Conservation (phyloP, 2,329 filamentous ascomycete species). For the Curvularia spicifera region DNA sequence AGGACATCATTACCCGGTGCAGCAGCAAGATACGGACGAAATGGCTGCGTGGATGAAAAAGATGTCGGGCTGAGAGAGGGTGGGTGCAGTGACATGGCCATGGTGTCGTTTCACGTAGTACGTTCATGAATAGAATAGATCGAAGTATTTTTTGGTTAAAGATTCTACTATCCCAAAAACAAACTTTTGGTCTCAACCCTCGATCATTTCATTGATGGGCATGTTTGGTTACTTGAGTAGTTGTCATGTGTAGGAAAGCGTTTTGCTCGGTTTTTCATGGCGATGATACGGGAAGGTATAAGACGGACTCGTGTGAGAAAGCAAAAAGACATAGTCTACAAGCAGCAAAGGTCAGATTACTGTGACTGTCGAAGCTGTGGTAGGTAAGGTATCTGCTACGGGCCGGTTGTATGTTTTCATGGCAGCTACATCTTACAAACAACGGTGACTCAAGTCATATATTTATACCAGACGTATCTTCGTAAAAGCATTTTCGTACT, state of each 20-base stretch:
- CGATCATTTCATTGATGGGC: background rate
- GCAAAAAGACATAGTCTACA: background rate
- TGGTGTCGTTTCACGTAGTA: background rate
- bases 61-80: background rate
- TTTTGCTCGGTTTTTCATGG: no score
- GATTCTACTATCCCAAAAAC: background rate
- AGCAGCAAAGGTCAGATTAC: background rate
- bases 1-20: constrained; percentile 48
- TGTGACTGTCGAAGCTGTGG: background rate
- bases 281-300: background rate
- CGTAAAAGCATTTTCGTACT: no score
- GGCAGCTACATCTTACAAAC: background rate
- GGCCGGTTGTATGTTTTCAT: background rate
- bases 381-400: background rate
- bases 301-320: background rate
- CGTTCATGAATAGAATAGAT: background rate
- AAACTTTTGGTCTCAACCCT: background rate
- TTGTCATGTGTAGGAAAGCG: no score
- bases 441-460: background rate
- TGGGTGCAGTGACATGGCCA: background rate
- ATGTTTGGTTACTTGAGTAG: background rate
- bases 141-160: background rate
- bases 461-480: background rate
- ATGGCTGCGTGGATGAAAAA: constrained; percentile 37
- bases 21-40: constrained; percentile 39